A percentile compares a stretch with the other conserved stretches of the same genome.
Conservation (phyloP, 176 grass and related monocot species). For the Tillandsia leiboldiana region DNA sequence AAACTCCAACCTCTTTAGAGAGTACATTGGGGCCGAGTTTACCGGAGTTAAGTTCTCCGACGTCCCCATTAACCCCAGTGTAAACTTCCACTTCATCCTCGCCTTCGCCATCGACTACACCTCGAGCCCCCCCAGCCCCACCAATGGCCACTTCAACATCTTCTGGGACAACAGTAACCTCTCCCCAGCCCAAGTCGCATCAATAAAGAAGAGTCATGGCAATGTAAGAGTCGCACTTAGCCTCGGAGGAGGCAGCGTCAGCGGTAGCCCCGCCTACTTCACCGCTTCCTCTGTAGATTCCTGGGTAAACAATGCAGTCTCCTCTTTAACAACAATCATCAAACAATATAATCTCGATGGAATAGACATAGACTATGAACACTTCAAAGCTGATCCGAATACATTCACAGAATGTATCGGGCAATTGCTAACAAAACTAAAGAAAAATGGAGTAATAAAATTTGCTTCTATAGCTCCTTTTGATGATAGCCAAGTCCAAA, state of each 20-base stretch:
- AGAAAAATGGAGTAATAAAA: slow-evolving; percentile 16
- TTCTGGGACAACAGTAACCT: slow-evolving; percentile 26
- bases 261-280: slow-evolving; percentile 7
- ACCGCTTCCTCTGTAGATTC: slow-evolving; percentile 16
- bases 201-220: slow-evolving; percentile 2
- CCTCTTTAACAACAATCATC: slow-evolving; percentile 17
- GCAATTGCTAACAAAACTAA: slow-evolving; percentile 22
- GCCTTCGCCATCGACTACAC: slow-evolving; percentile 47
- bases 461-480: slow-evolving; percentile 51
- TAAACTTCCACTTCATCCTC: slow-evolving; percentile 53
- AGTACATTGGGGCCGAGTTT: slow-evolving; percentile 35
- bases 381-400: slow-evolving; percentile 28
- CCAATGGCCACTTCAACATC: slow-evolving; percentile 27
- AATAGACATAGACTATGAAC: slow-evolving; percentile 46
- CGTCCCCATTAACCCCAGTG: slow-evolving; percentile 31
- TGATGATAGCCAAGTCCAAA: slow-evolving; percentile 22
- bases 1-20: slow-evolving; percentile 21
- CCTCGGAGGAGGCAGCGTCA: slow-evolving; percentile 30
- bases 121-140: background rate
- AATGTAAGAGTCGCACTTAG: slow-evolving; percentile 27
- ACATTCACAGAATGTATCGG: slow-evolving; percentile 44
- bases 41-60: slow-evolving; percentile 28
- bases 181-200: slow-evolving; percentile 14
- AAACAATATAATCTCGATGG: slow-evolving; percentile 28
- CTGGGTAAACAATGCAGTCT: slow-evolving; percentile 33